Evolutionary conservation across 805 yeast genomes (phyloP), one percentile per base, ranked within the genome.

Genomic region (Jamesozyma hellenica): DNA sequence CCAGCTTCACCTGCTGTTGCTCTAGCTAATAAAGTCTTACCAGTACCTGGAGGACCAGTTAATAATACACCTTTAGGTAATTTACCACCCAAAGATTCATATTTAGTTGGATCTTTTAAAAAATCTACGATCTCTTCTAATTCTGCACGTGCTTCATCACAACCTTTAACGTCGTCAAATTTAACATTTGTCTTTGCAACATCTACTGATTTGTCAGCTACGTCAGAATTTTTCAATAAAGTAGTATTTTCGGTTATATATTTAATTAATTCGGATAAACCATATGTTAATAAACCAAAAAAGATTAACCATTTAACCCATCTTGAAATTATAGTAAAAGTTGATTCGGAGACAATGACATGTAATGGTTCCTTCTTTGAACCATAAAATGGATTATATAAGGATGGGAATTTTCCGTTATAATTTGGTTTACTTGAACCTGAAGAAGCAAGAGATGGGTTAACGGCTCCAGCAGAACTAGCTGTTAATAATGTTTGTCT

Each of bases 1-100:
- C 95, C 97, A 6, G 98, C 97, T 64, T 90, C 97, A 47, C 97
- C 97, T 7, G 98, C 98, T 25, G 96, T 94, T 23, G 98, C 97
- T 53, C 97, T 77, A 0, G 97, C 97, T 47, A 92, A 73, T 49
- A 90, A 69, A 1, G 98, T 92, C 61, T 92, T 90, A 75, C 98
- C 98, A 5, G 98, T 90, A 65, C 98, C 98, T 32, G 98, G 98
- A 29, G 98, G 98, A 34, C 98, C 98, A 11, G 97, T 92, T 48
- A 90, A 70, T 43, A 92, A 67, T 6, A 92, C 95, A 70, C 99
- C 99, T 61, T 90, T 92, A 42, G 98, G 97, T 53, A 92, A 71
- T 62, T 88, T 88, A 38, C 98, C 99, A 49, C 99, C 99, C 36
- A 92, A 72, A 1, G 95, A 94, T 37, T 96, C 94, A 66, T 87